These are phyloP conservation scores for Trametes polyzona DNA, from an alignment of 1,284 basidiomycete species.

Conservation along the genomic window DNA sequence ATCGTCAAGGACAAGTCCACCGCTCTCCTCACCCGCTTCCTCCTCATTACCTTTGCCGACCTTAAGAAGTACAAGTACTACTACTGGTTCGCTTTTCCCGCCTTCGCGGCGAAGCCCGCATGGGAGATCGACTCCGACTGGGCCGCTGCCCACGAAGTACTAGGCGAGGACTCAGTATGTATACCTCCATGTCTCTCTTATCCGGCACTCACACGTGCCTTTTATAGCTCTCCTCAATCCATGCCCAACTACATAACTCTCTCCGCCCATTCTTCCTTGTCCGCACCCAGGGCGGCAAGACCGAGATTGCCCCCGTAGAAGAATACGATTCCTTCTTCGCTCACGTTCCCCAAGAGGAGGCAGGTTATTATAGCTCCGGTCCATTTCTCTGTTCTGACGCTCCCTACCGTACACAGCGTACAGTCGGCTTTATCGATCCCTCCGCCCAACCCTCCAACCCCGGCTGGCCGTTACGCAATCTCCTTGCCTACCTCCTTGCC, in stretches of 20 bases:
- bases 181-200: neutral
- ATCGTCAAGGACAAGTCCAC: slow-evolving; percentile 55
- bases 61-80: slow-evolving; percentile 98
- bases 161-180: slow-evolving; percentile 44
- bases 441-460: slow-evolving; percentile 79
- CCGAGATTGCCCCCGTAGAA: slow-evolving; percentile 56
- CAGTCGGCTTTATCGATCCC: slow-evolving; percentile 85
- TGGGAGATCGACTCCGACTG: slow-evolving; percentile 79
- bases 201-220: neutral
- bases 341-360: slow-evolving; percentile 43
- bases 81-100: slow-evolving; percentile 98
- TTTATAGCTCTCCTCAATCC: slow-evolving; percentile 52
- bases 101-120: slow-evolving; percentile 82
- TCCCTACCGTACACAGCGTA: slow-evolving; percentile 46
- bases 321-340: slow-evolving; percentile 61
- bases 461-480: slow-evolving; percentile 95
- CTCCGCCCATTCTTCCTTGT: slow-evolving; percentile 66
- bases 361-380: slow-evolving; percentile 16
- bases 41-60: slow-evolving; percentile 93
- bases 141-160: slow-evolving; percentile 47
- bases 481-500: slow-evolving; percentile 79
- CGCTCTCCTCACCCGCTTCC: slow-evolving; percentile 72
- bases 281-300: slow-evolving; percentile 37
- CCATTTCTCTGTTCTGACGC: neutral
- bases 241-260: slow-evolving; percentile 47